Base-by-base conservation (phyloP, 2,329 filamentous ascomycete genomes). In the Thyridium curvatum region DNA sequence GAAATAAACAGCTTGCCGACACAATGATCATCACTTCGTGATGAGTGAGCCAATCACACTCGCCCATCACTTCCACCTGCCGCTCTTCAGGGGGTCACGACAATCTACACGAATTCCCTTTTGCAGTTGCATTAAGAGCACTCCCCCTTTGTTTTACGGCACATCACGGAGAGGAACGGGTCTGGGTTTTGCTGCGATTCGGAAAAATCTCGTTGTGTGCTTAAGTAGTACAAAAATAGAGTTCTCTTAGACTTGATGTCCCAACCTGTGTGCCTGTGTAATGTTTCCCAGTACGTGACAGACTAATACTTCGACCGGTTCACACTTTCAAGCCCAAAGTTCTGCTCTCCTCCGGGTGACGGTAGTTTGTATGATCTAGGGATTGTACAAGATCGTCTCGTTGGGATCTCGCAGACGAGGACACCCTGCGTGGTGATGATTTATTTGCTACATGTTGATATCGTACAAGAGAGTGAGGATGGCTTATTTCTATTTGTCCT, bases 1-100 rank as follows among this genome's bases (percentile, higher is more conserved):
- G 81, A 85, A 85, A 73, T 85, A 85, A 82, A 60, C 56, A 36
- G 33, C 46, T 46, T 44, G 18, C 16, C 29, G 31, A 14, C 30
- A 37, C 15, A 48, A 41, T 43, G 37, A 30, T 34, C 30, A 15
- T 21, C 32, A 34, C 35, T 42, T 47, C 44, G 28, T 45, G 42
- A 41, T 30, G 31, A 28, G 18, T 15, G 14, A 21, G 14, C 32
- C 33, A 32, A 41, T 32, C 29, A 30, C 18, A 28, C 28, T 34
- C 29, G 18, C 18, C 26, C 31, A 33, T 26, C 30, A 34, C 32
- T 32, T 28, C 38, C 39, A 40, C 35, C 39, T 37, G 37, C 37
- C 33, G 16, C 14, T 28, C 26, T 34, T 35, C 32, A 41, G 40
- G 35, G 33, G 41, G 35, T 47, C 43, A 40, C 49, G 44, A 44